Conservation (phyloP, 768 basidiomycete species). For the Royoungia palumana region DNA sequence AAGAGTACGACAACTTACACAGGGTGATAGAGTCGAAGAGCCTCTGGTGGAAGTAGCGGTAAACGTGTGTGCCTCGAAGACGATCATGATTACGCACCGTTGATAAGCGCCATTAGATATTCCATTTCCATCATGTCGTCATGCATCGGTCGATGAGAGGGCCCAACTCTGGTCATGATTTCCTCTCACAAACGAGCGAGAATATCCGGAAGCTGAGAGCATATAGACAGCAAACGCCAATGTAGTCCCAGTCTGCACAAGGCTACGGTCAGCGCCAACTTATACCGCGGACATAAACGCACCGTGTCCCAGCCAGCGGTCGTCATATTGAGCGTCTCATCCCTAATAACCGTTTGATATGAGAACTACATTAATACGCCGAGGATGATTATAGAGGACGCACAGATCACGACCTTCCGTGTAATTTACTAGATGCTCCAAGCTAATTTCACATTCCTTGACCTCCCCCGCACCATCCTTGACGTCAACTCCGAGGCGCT, state of each 20-base stretch:
- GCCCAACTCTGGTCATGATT: conserved; percentile 50
- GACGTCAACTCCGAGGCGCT: conserved; percentile 3
- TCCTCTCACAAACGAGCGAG: conserved; percentile 51
- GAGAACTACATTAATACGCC: neutral
- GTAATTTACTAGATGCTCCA: conserved; percentile 51
- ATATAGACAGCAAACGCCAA: conserved; percentile 16
- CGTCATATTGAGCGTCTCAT: conserved; percentile 29
- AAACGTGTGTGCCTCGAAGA: neutral
- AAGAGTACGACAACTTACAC: conserved; percentile 16
- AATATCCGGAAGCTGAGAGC: conserved; percentile 43
- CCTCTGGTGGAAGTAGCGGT: conserved; percentile 18
- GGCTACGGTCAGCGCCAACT: neutral
- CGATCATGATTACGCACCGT: conserved; percentile 39
- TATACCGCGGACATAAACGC: neutral
- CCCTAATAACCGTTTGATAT: conserved; percentile 24
- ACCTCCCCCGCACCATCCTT: conserved; percentile 24
- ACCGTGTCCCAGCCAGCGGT: conserved; percentile 44
- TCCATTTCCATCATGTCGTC: conserved; percentile 62
- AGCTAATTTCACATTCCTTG: conserved; percentile 41
- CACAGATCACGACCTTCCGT: conserved; percentile 44
- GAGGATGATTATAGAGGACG: too few species aligned
- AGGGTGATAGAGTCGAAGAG: conserved; percentile 31
- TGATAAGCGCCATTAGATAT: conserved; percentile 61
- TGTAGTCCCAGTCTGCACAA: conserved; percentile 27
- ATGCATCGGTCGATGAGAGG: conserved; percentile 45